Conservation (phyloP, 768 basidiomycete genomes). For the Jaapia argillacea region DNA sequence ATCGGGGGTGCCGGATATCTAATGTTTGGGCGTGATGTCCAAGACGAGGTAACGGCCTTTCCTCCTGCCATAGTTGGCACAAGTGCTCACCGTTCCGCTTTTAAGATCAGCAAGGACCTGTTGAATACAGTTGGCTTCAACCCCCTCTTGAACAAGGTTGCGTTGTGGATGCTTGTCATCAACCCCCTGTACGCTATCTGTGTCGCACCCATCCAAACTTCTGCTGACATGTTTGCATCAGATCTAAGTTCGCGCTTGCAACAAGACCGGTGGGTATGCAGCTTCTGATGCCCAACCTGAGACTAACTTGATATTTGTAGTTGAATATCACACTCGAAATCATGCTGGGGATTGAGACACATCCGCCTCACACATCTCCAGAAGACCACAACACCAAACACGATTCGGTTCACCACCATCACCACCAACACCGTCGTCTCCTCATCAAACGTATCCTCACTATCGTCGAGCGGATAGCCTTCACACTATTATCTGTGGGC, state of each 20-base stretch:
- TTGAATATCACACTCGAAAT: constrained; percentile 79
- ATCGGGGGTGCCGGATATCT: constrained; percentile 40
- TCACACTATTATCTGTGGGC: constrained; percentile 50
- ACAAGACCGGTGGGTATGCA: constrained; percentile 57
- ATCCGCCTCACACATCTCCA: constrained; percentile 12
- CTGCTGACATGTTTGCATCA: constrained; percentile 21
- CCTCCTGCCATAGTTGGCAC: constrained; percentile 4
- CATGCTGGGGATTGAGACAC: constrained; percentile 55
- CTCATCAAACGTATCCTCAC: constrained; percentile 31
- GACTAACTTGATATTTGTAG: constrained; percentile 22
- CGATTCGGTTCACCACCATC: no score
- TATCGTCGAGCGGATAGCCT: constrained; percentile 42
- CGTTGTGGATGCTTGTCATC: constrained; percentile 82
- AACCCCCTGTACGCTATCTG: constrained; percentile 38
- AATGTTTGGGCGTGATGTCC: constrained; percentile 80
- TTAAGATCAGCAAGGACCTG: constrained; percentile 75
- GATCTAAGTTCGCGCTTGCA: constrained; percentile 82
- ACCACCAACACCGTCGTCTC: no score
- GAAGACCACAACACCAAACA: constrained; percentile 12
- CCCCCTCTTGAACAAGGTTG: constrained; percentile 54
- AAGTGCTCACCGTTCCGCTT: not conserved
- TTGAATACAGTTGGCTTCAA: constrained; percentile 67
- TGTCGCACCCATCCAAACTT: constrained; percentile 5
- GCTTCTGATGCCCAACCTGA: not conserved
- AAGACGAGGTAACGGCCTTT: constrained; percentile 62